Conservation (phyloP, 2,329 filamentous ascomycete species). For the Zymoseptoria crescenta region DNA sequence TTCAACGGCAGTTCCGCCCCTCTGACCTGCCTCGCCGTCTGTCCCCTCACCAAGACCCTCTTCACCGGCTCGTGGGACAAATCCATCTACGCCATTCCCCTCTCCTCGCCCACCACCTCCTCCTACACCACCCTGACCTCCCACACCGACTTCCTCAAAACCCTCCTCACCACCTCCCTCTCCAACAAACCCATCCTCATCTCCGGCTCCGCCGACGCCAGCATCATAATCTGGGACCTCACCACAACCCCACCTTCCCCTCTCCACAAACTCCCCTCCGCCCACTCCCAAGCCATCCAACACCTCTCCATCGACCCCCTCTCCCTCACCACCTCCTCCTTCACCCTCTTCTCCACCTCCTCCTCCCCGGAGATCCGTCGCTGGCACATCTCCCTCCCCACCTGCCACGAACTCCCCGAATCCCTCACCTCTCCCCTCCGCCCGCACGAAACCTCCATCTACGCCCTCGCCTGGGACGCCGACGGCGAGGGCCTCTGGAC, state of each 20-base stretch:
- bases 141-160: constrained; percentile 88
- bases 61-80: constrained; percentile 96
- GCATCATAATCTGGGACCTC: constrained; percentile 68
- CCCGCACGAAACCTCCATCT: constrained; percentile 86
- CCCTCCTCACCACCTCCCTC: constrained; percentile 57
- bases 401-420: constrained; percentile 46
- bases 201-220: constrained; percentile 41
- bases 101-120: background rate
- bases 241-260: constrained; percentile 52
- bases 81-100: constrained; percentile 66
- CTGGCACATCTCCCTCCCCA: constrained; percentile 56
- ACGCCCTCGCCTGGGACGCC: constrained; percentile 60
- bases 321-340: constrained; percentile 39
- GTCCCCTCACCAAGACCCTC: constrained; percentile 45
- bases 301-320: constrained; percentile 67
- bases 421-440: constrained; percentile 51
- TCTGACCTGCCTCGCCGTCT: constrained; percentile 66
- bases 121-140: constrained; percentile 36
- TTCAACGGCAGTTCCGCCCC: constrained; percentile 74
- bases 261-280: constrained; percentile 64
- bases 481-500: constrained; percentile 74
- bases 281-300: constrained; percentile 70
- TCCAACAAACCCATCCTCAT: constrained; percentile 49
- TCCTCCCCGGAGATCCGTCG: constrained; percentile 57
- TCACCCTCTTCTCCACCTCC: constrained; percentile 67